These are phyloP conservation scores for Yarrowia sp. DNA, from an alignment of 805 yeast species.

Conservation along the genomic window DNA sequence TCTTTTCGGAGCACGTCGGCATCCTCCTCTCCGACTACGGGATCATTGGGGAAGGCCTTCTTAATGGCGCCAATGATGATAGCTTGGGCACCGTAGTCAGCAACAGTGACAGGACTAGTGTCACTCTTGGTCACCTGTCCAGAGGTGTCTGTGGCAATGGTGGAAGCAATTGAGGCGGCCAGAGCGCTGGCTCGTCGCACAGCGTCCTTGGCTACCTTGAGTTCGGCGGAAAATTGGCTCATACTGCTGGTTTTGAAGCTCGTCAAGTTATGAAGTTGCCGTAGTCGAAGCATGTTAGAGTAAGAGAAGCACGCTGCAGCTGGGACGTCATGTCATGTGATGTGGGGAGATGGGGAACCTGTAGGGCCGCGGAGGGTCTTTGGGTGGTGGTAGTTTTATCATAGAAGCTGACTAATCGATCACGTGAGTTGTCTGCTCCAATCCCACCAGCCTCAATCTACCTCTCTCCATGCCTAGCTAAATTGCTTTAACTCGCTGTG, in stretches of 20 bases:
- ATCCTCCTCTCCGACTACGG: constrained; percentile 92
- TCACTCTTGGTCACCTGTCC: constrained; percentile 67
- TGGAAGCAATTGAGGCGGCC: constrained; percentile 57
- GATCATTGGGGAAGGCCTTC: constrained; percentile 76
- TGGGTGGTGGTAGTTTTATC: neutral
- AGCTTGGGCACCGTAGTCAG: constrained; percentile 96
- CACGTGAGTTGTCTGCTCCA: no score
- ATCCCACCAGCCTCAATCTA: neutral
- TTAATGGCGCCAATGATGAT: constrained; percentile 79
- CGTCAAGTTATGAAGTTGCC: constrained; percentile 7
- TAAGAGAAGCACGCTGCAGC: neutral
- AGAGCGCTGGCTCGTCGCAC: constrained; percentile 81
- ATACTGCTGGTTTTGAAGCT: neutral
- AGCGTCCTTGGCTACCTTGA: constrained; percentile 79
- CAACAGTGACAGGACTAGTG: constrained; percentile 89
- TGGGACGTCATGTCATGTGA: constrained; percentile 24
- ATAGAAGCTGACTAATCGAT: neutral
- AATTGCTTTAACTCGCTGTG: neutral
- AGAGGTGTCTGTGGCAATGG: constrained; percentile 40
- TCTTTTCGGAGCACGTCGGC: constrained; percentile 61
- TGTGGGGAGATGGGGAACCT: neutral
- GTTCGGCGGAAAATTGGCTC: constrained; percentile 55
- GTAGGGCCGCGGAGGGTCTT: neutral
- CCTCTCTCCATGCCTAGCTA: neutral
- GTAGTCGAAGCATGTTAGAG: constrained; percentile 8